Evolutionary conservation across 2,329 filamentous ascomycete genomes (phyloP), one percentile per base, ranked within the genome.

Genomic region (Aureobasidium sp.): DNA sequence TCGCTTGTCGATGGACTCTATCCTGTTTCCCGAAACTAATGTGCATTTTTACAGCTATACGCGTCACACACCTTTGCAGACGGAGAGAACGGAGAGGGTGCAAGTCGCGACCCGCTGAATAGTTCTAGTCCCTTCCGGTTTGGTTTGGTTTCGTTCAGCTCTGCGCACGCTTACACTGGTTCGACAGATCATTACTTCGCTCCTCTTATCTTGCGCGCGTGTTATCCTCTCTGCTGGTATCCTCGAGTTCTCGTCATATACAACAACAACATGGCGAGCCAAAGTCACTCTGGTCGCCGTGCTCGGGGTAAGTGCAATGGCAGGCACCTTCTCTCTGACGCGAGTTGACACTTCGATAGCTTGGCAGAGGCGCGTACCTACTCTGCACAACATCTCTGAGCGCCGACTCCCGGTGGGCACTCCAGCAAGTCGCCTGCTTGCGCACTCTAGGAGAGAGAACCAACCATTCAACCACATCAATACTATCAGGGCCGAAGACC

Each of bases 381-480:
- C 60, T 39, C 16, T 62, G 32, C 39, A 54, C 29, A 47, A 45
- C 32, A 42, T 50, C 37, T 50, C 61, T 21, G 34, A 58, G 25
- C 67, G 66, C 45, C 69, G 70, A 55, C 67, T 71, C 7, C 70
- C 69, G 4, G 25, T 70, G 34, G 70, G 70, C n/a, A 68, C 69
- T 32, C 69, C 66, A 5, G 57, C 63, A 16, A 41, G 66, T 10
- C 48, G 49, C 27, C 34, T 53, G 44, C 39, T 63, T 44, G 44
- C 21, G 10, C 47, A 47, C 29, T 63, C 57, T 39, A 58, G 65
- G 5, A 47, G 21, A 15, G 4, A n/a, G 1, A 47, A 30, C 11
- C 21, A 9, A 4, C n/a, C 42, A 2, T 48, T 32, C 42, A 48
- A 9, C 16, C 54, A 58, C 21, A 30, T 58, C 42, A 58, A 48